Base-by-base conservation (phyloP, 352 stramenopile genomes). In the Bremia lactucae region DNA sequence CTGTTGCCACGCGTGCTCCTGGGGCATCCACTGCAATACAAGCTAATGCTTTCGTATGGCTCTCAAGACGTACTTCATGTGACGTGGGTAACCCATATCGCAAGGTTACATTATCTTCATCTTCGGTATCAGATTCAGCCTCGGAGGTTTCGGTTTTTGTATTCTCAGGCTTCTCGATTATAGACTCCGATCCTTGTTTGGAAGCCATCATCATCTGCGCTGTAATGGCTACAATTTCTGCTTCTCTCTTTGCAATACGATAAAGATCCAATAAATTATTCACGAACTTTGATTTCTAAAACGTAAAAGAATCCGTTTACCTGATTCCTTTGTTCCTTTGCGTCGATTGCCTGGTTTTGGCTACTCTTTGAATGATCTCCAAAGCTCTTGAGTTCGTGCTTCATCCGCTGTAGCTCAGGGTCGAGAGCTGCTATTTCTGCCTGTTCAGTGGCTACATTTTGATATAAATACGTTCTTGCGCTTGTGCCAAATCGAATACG, bases 51-150 rank as follows among this genome's bases (percentile, higher is more conserved):
- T 89, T 92, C 3, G 23, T 64, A 25, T 85, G 71, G 25, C 68
- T 67, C 13, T 64, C 43, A 6, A 92, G 59, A 9, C 36, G 59
- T 21, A 92, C 68, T 56, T 88, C 64, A 42, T 85, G 66, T 7
- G 72, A 73, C 47, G 83, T 82, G 0, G 80, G 77, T 14, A 91
- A 54, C 5, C 68, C 73, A 51, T 89, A 92, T 6, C 77, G 54
- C 20, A 63, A 42, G 3, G 69, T 69, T 14, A 89, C 54, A 47
- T 90, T 67, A 14, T 84, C 60, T 19, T 59, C 42, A 6, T 40
- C 67, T 29, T 60, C 59, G 0, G 59, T 59, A 1, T 67, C 31
- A 18, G 15, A 54, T n/a, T 68, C 50, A 5, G 16, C 13, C 31
- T 22, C 52, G 18, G 16, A 42, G 8, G 48, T 46, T 1, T 68